These are phyloP conservation scores for Coriolopsis trogii DNA, from an alignment of 1,284 basidiomycete genomes.

Conservation along the genomic window DNA sequence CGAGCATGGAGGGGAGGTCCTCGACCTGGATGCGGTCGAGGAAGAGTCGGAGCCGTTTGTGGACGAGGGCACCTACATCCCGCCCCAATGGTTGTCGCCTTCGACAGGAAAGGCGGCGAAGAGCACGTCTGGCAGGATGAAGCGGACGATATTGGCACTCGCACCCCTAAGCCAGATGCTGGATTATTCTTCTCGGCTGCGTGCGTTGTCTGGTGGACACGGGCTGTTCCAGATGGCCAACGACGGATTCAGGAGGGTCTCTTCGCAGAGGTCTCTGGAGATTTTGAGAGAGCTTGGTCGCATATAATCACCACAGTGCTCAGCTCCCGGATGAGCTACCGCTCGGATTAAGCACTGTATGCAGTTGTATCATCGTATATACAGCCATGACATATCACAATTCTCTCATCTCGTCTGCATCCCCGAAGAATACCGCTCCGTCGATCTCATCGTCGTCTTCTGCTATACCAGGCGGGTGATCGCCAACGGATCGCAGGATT, in stretches of 20 bases:
- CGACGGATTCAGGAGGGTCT: slow-evolving; percentile 74
- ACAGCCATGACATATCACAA: slow-evolving; percentile 38
- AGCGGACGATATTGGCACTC: slow-evolving; percentile 65
- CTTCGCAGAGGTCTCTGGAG: slow-evolving; percentile 59
- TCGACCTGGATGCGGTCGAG: slow-evolving; percentile 58
- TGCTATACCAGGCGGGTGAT: slow-evolving; percentile 52
- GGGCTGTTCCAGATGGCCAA: slow-evolving; percentile 80
- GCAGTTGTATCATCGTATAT: background rate
- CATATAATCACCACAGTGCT: slow-evolving; percentile 37
- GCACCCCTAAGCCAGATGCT: slow-evolving; percentile 82
- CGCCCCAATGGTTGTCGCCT: slow-evolving; percentile 73
- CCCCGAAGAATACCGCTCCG: slow-evolving; percentile 72
- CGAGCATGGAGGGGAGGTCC: slow-evolving; percentile 73
- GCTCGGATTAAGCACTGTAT: slow-evolving; percentile 5
- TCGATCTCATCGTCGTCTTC: slow-evolving; percentile 81
- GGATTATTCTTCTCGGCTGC: slow-evolving; percentile 77
- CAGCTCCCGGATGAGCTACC: no score
- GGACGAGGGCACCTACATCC: slow-evolving; percentile 70
- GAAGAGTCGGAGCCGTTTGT: slow-evolving; percentile 54
- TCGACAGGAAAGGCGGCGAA: slow-evolving; percentile 48
- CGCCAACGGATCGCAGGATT: slow-evolving; percentile 59
- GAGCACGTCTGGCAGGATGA: slow-evolving; percentile 41
- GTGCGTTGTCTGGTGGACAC: slow-evolving; percentile 82
- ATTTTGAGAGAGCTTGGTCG: slow-evolving; percentile 78
- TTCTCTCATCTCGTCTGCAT: slow-evolving; percentile 74